Base-by-base conservation (phyloP, 495 filamentous ascomycete species). In the Filosporella fistucella region DNA sequence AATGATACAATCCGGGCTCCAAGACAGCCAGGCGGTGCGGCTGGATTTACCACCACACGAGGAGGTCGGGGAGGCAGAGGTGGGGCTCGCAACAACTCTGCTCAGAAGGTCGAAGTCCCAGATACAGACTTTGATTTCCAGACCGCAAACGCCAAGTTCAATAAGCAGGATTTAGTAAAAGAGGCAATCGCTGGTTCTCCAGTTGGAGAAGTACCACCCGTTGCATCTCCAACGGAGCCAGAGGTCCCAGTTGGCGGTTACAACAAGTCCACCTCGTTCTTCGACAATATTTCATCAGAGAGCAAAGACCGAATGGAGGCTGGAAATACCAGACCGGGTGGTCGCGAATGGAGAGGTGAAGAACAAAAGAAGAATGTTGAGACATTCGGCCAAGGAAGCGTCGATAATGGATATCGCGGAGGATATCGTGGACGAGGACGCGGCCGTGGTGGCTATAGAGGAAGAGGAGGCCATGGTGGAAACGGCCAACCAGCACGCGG, bases 361-460 rank as follows among this genome's bases (percentile, higher is more conserved):
- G 93, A 99, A 63, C 84, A 89, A 54, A 89, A 85, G 66, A 88
- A 88, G 65, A 99, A 99, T 62, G 81, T 99, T 49, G 93, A 99
- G 68, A 99, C 93, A 0, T 99, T 99, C 56, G 93, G 93, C n/a
- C 89, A 95, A 65, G 90, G 91, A 34, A 96, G 89, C 55, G 91
- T 99, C 14, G 93, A 99, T 59, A 77, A 75, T 49, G 81, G 85
- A 5, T 90, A 86, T 57, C 80, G 88, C 12, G 84, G 86, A 45
- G 85, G 81, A 45, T 88, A 79, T 60, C 64, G 74, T 37, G 82
- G 84, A 17, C 74, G 85, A 40, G 83, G 84, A 21, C 77, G 83
- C 61, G 82, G 85, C 16, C 72, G 74, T 45, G 46, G 47, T 12
- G 70, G 76, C 35, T 67, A 69, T 43, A 68, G 82, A 32, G 75